These are phyloP conservation scores for Lodderomyces elongisporus DNA, from an alignment of 1,139 yeast species.

Conservation along the genomic window DNA sequence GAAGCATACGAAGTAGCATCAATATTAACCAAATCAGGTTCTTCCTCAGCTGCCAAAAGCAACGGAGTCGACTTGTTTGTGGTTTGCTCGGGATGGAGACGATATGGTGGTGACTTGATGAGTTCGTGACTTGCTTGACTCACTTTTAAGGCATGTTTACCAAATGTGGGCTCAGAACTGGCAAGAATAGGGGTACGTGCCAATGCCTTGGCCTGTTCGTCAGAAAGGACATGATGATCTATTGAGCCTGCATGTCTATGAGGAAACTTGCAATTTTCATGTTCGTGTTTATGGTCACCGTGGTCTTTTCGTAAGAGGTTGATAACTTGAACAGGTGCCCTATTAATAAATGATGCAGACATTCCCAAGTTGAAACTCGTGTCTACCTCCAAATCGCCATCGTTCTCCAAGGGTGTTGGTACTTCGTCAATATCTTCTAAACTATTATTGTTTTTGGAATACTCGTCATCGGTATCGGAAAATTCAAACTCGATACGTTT, in stretches of 20 bases:
- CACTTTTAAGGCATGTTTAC: constrained; percentile 45
- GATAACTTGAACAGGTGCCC: constrained; percentile 39
- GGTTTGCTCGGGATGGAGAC: constrained; percentile 7
- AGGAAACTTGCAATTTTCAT: constrained; percentile 31
- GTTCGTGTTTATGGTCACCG: constrained; percentile 21
- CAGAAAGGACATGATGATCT: constrained; percentile 36
- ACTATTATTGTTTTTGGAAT: constrained; percentile 4
- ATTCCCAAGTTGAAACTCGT: constrained; percentile 37
- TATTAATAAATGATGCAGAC: constrained; percentile 41
- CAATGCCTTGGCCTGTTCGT: constrained; percentile 47
- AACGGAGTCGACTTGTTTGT: constrained; percentile 10
- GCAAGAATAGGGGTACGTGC: constrained; percentile 51
- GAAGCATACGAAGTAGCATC: constrained; percentile 70
- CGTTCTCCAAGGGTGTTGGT: constrained; percentile 4
- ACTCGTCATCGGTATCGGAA: constrained; percentile 18
- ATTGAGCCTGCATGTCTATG: constrained; percentile 38
- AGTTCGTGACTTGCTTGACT: constrained; percentile 19
- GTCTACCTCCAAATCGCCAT: constrained; percentile 11
- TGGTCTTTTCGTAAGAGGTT: constrained; percentile 21
- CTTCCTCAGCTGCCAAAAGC: constrained; percentile 37
- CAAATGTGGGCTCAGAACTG: constrained; percentile 54
- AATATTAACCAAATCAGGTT: constrained; percentile 36
- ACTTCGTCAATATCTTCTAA: constrained; percentile 11
- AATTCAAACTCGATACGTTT: constrained; percentile 20
- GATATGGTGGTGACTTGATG: constrained; percentile 1